Evolutionary conservation across 768 basidiomycete species (phyloP).

Genomic region (Boletus vermiculosoides): DNA sequence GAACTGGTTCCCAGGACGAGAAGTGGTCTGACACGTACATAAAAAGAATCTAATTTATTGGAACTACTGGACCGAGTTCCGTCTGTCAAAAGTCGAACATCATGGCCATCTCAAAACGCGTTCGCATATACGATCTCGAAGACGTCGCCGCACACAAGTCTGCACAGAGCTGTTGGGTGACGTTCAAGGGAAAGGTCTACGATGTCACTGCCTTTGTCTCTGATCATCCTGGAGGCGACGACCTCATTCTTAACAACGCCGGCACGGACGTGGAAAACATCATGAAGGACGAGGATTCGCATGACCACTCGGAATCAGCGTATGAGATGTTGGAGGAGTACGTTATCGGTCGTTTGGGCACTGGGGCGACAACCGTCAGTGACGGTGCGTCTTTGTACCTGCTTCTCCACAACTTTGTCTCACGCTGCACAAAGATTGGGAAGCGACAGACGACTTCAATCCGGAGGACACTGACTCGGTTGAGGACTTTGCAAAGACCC

Average conservation of each 20-base stretch:
- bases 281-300: conserved; percentile 80
- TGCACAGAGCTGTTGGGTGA: conserved; percentile 74
- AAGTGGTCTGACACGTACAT: conserved; percentile 10
- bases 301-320: conserved; percentile 88
- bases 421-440: conserved; percentile 63
- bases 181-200: conserved; percentile 81
- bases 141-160: conserved; percentile 69
- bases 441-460: conserved; percentile 83
- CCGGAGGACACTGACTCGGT: conserved; percentile 84
- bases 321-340: conserved; percentile 92
- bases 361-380: conserved; percentile 67
- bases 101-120: conserved; percentile 60
- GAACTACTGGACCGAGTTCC: background rate
- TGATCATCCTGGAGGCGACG: conserved; percentile 96
- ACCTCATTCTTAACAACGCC: conserved; percentile 77
- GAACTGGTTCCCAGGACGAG: conserved; percentile 1
- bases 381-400: conserved; percentile 57
- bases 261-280: conserved; percentile 77
- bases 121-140: conserved; percentile 70
- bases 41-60: background rate
- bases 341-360: conserved; percentile 77
- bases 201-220: conserved; percentile 80
- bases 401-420: conserved; percentile 5
- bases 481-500: conserved; percentile 82
- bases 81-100: conserved; percentile 34